A percentile compares a stretch with the other conserved stretches of the same genome.
Evolutionary conservation across 768 basidiomycete genomes (phyloP).

Genomic region (Boletus insuetus): DNA sequence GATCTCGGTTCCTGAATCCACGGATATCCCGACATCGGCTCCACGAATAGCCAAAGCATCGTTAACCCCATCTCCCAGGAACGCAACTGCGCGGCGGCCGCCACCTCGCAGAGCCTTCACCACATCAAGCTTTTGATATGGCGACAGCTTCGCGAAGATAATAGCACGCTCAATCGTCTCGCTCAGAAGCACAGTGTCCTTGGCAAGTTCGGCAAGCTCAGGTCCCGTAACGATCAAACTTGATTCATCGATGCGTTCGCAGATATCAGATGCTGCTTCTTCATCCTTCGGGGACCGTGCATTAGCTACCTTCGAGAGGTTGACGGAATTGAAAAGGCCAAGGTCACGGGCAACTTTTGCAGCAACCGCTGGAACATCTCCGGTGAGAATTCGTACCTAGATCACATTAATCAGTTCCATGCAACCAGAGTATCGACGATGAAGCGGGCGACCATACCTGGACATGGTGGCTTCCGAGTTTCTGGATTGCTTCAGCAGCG

Average conservation of each 20-base stretch:
- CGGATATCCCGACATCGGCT: constrained; percentile 33
- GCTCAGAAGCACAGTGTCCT: constrained; percentile 23
- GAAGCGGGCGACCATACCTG: constrained; percentile 21
- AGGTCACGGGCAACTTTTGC: constrained; percentile 38
- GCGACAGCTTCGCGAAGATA: constrained; percentile 32
- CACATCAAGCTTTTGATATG: constrained; percentile 33
- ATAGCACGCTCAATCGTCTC: constrained; percentile 32
- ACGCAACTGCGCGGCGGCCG: constrained; percentile 30
- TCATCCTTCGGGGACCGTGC: constrained; percentile 23
- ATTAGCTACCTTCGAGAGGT: constrained; percentile 6
- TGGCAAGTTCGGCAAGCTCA: constrained; percentile 28
- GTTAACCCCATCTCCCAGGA: constrained; percentile 32
- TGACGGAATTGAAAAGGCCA: constrained; percentile 28
- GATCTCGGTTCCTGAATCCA: constrained; percentile 34
- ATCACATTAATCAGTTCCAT: constrained; percentile 4
- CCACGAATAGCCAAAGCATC: constrained; percentile 33
- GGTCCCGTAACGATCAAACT: constrained; percentile 28
- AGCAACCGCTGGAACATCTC: constrained; percentile 34
- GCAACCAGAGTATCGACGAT: neutral
- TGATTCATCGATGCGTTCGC: constrained; percentile 16
- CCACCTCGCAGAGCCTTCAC: constrained; percentile 30
- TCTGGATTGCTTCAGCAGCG: constrained; percentile 30
- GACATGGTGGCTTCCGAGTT: constrained; percentile 26
- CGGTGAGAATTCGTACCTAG: constrained; percentile 36
- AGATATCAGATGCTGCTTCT: constrained; percentile 16